Evolutionary conservation across 192 early-diverging fungal species (phyloP).

Genomic region (Entophlyctis helioformis): DNA sequence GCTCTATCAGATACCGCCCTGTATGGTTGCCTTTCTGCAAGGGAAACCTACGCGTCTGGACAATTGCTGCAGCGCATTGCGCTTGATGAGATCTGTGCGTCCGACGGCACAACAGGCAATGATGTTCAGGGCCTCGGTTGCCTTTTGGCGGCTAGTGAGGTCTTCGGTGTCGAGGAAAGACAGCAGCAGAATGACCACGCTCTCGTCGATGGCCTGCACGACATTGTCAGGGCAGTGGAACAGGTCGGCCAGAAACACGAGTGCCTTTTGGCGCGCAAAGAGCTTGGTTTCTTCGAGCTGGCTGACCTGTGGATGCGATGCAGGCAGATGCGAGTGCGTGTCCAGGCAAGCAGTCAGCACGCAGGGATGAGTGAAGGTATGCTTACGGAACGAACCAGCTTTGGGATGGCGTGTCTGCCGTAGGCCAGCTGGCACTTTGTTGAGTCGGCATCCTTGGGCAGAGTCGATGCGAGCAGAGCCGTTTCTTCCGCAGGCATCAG

Average conservation of each 20-base stretch:
- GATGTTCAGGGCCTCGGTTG: too few species aligned
- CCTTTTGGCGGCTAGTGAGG: background rate
- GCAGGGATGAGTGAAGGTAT: background rate
- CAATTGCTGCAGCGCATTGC: conserved; percentile 6
- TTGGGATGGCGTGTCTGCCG: conserved; percentile 32
- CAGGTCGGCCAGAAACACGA: conserved; percentile 29
- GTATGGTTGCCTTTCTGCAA: background rate
- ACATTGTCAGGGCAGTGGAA: conserved; percentile 34
- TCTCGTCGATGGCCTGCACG: conserved; percentile 21
- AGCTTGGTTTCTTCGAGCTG: conserved; percentile 12
- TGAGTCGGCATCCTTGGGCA: conserved; percentile 24
- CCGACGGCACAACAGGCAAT: conserved; percentile 28
- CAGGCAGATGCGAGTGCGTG: background rate
- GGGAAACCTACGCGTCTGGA: conserved; percentile 11
- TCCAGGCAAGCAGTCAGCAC: background rate
- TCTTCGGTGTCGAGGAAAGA: background rate
- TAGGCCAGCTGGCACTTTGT: conserved; percentile 35
- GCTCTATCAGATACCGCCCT: background rate
- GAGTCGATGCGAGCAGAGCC: conserved; percentile 4
- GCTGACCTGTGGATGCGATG: conserved; percentile 9
- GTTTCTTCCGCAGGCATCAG: too few species aligned
- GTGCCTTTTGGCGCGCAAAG: conserved; percentile 16
- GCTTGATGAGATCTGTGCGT: conserved; percentile 17
- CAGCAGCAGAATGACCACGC: conserved; percentile 1
- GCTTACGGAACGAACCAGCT: conserved; percentile 27